A percentile compares a stretch with the other conserved stretches of the same genome.
phyloP scores from a whole-genome alignment of 73 alveolate species.

The Paramecium primaurelia region DNA sequence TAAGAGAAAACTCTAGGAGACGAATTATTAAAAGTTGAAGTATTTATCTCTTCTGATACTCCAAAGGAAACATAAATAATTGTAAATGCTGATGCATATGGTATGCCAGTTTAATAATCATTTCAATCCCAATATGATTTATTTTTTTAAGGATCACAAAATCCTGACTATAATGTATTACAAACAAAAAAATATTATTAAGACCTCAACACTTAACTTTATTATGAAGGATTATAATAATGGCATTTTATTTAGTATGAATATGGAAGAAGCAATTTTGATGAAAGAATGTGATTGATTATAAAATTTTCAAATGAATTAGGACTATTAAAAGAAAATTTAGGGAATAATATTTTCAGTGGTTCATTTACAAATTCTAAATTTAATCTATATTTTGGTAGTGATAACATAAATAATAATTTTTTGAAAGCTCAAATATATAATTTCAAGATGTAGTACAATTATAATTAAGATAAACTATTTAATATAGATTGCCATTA shows the following conservation, averaged over 20 bases:
- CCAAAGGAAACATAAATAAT: background rate
- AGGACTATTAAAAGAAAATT: background rate
- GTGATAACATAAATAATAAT: background rate
- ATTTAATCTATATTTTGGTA: background rate
- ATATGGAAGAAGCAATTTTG: background rate
- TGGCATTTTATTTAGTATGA: background rate
- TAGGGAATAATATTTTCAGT: background rate
- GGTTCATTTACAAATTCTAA: background rate
- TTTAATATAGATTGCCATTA: background rate
- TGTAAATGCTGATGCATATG: background rate
- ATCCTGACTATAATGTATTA: background rate
- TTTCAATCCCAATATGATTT: background rate
- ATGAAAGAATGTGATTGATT: background rate
- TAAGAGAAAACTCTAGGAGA: background rate
- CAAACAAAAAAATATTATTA: background rate
- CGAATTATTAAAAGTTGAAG: background rate
- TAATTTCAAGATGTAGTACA: background rate
- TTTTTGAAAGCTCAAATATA: background rate
- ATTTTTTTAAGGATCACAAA: background rate
- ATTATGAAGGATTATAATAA: background rate
- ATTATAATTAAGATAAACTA: background rate
- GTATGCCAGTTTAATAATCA: background rate
- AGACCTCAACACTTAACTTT: background rate
- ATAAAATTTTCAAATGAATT: background rate
- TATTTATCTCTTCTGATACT: background rate